These are phyloP conservation scores for Ballota nigra DNA, from an alignment of 257 asterid genomes.

Conservation along the genomic window DNA sequence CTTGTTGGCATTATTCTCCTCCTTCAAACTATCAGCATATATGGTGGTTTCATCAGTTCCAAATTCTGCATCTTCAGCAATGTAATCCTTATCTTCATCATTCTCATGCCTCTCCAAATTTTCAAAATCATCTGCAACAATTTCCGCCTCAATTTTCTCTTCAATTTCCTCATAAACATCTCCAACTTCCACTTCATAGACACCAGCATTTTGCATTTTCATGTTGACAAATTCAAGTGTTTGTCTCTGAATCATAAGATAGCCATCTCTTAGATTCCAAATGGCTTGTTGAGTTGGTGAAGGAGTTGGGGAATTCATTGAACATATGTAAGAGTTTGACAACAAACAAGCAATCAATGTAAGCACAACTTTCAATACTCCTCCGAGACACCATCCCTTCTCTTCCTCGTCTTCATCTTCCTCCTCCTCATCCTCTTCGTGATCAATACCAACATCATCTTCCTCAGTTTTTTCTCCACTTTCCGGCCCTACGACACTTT, in stretches of 20 bases:
- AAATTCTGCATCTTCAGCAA: conserved; percentile 7
- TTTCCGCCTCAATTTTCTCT: conserved; percentile 23
- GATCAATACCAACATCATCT: background rate
- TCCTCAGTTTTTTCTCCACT: conserved; percentile 15
- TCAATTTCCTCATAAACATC: conserved; percentile 6
- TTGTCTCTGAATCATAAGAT: conserved; percentile 27
- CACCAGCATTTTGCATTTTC: conserved; percentile 23
- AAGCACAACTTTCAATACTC: conserved; percentile 42
- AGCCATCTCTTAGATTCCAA: conserved; percentile 30
- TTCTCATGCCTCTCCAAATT: background rate
- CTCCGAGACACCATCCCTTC: conserved; percentile 41
- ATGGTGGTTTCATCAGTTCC: conserved; percentile 18
- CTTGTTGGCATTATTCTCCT: background rate
- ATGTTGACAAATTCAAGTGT: conserved; percentile 30
- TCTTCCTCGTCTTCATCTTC: conserved; percentile 23
- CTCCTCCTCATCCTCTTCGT: conserved; percentile 27
- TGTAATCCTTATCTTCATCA: background rate
- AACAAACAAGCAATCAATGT: conserved; percentile 33
- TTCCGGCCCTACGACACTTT: background rate
- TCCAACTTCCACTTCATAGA: conserved; percentile 24
- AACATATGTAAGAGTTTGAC: conserved; percentile 40
- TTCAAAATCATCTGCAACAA: conserved; percentile 9
- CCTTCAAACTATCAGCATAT: conserved; percentile 9
- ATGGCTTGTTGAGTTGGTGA: conserved; percentile 28
- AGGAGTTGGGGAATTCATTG: conserved; percentile 34